Percentiles rank a stretch among this genome's conserved stretches.
These are phyloP conservation scores for Rehmannia glutinosa DNA, from an alignment of 257 asterid species.

Conservation along the genomic window DNA sequence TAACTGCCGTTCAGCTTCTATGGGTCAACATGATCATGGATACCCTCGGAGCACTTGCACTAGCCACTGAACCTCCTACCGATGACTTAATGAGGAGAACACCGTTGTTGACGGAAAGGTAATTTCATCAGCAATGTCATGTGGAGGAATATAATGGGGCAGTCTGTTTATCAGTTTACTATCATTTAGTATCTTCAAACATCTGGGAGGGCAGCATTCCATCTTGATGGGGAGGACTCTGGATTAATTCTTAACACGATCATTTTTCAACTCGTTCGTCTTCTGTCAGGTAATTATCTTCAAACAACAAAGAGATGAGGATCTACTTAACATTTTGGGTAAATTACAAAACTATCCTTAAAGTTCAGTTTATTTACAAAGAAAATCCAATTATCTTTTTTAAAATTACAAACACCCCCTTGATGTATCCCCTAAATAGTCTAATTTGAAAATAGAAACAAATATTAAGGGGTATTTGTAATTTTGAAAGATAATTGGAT, in stretches of 20 bases:
- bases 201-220: constrained; percentile 58
- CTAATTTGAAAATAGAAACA: no score
- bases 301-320: neutral
- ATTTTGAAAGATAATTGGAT: no score
- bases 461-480: no score
- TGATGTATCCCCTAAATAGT: no score
- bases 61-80: constrained; percentile 96
- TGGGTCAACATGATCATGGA: constrained; percentile 99
- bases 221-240: constrained; percentile 58
- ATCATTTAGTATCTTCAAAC: constrained; percentile 92
- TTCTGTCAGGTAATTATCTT: constrained; percentile 72
- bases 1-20: constrained; percentile 92
- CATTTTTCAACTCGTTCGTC: constrained; percentile 88
- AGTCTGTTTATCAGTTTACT: constrained; percentile 77
- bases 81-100: constrained; percentile 67
- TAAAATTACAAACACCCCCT: no score
- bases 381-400: no score
- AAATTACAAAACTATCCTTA: no score
- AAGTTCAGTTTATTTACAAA: no score
- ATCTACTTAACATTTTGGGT: neutral
- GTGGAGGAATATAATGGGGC: constrained; percentile 96
- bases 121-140: constrained; percentile 85
- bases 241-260: constrained; percentile 75
- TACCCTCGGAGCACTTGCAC: constrained; percentile 96
- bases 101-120: constrained; percentile 90